These are phyloP conservation scores for baker's yeast (Saccharomyces cerevisiae) DNA, from an alignment of 805 yeast genomes.

Conservation along the genomic window DNA sequence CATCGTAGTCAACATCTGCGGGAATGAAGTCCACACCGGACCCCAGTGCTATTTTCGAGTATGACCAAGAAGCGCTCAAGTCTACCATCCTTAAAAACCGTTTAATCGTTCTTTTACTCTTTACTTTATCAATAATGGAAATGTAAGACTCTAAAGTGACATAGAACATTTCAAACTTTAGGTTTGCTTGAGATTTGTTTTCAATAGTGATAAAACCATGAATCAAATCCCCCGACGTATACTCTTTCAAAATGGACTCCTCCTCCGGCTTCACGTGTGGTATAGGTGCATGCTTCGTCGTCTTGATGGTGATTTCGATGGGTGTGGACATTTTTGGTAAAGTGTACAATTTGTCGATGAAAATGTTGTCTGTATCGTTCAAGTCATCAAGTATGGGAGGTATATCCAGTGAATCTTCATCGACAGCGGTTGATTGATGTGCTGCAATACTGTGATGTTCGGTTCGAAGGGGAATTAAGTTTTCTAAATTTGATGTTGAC, in stretches of 20 bases:
- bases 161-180: constrained; percentile 53
- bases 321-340: constrained; percentile 16
- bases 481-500: neutral
- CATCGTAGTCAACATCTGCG: constrained; percentile 21
- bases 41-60: constrained; percentile 38
- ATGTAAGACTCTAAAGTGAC: constrained; percentile 47
- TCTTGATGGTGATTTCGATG: constrained; percentile 16
- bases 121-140: constrained; percentile 17
- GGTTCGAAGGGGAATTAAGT: neutral
- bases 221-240: constrained; percentile 47
- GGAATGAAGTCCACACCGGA: constrained; percentile 32
- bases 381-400: constrained; percentile 6
- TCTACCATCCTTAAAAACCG: constrained; percentile 44
- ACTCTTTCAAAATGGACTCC: constrained; percentile 37
- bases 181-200: constrained; percentile 34
- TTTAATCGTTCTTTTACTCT: constrained; percentile 17
- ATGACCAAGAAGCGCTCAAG: constrained; percentile 44
- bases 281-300: constrained; percentile 17
- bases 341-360: constrained; percentile 19
- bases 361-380: constrained; percentile 9
- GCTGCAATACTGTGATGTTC: neutral
- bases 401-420: neutral
- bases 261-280: constrained; percentile 17
- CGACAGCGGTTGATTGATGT: neutral
- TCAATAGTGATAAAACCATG: constrained; percentile 42